Percentiles rank a stretch among this genome's conserved stretches.
Conservation (phyloP, 1,284 basidiomycete genomes). For the Leccinum solheimii region DNA sequence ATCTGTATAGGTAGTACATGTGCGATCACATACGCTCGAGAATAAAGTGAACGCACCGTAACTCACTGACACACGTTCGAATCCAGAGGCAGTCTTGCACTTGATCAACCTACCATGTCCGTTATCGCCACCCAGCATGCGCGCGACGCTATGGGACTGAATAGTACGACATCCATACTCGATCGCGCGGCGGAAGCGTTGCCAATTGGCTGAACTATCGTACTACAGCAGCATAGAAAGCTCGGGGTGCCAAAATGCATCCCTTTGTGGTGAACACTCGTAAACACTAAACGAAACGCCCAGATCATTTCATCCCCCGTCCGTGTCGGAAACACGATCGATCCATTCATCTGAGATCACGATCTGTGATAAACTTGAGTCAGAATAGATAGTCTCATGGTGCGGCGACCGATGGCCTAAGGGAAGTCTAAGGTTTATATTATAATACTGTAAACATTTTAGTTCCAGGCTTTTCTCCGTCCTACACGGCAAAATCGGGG, state of each 20-base stretch:
- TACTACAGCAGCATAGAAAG: background rate
- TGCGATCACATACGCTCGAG: too few relatives aligned
- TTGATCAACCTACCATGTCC: background rate
- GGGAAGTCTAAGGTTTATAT: background rate
- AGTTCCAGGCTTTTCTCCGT: background rate
- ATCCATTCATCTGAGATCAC: background rate
- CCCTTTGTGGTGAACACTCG: background rate
- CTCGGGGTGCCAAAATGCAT: background rate
- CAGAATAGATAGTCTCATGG: background rate
- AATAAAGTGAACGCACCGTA: too few relatives aligned
- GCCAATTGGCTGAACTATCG: background rate
- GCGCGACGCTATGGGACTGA: background rate
- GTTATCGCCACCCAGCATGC: background rate
- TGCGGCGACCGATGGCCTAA: background rate
- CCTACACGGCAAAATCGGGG: background rate
- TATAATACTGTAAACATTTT: background rate
- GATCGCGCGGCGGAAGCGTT: background rate
- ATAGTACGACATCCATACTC: background rate
- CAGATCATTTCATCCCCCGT: background rate
- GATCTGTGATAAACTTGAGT: background rate
- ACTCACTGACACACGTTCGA: too few relatives aligned
- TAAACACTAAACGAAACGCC: background rate
- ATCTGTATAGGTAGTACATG: too few relatives aligned
- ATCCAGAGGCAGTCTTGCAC: background rate
- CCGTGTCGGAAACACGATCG: background rate